Evolutionary conservation across 192 early-diverging fungal genomes (phyloP), one percentile per base, ranked within the genome.

Genomic region (Fimicolochytrium jonesii): DNA sequence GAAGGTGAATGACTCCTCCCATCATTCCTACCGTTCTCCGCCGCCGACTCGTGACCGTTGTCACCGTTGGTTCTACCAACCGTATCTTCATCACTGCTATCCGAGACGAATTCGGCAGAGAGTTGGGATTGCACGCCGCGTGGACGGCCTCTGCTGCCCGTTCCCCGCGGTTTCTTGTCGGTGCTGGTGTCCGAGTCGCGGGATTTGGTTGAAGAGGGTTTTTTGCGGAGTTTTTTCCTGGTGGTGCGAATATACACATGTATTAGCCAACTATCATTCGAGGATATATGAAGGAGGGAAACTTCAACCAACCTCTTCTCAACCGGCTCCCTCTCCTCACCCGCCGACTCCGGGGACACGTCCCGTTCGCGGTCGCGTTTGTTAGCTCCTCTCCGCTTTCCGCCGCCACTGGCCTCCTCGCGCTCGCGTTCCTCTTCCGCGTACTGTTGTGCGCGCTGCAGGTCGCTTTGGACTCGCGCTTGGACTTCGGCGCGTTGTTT

Each of bases 401-500:
- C 36, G 28, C 68, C 66, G 1, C 33, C 29, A 0, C 52, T 57
- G 33, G 68, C 55, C 39, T 67, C 51, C 47, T 61, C 49, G 43
- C 64, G 47, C 42, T 68, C 69, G 7, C 30, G 34, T 18, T 64
- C 49, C 17, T 59, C 4, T 18, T 33, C 33, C 4, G 29, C 61
- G 15, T 18, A 22, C 36, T 63, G 46, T 6, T 56, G 44, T 13
- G 20, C 20, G 17, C 43, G 23, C 25, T 49, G 50, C 42, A 65
- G 47, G 7, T 68, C 66, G 52, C 49, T 53, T 45, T 68, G 55
- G 20, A 74, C 42, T 36, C 52, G 46, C 31, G 35, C 34, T 67
- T 65, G 72, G 15, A 63, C 54, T 41, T 77, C 76, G 13, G 49
- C 59, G 18, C 69, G 54, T 29, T 61, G 67, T 39, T 32, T 50